Conservation (phyloP, 148 eudicot species). For the Gaultheria prostrata region DNA sequence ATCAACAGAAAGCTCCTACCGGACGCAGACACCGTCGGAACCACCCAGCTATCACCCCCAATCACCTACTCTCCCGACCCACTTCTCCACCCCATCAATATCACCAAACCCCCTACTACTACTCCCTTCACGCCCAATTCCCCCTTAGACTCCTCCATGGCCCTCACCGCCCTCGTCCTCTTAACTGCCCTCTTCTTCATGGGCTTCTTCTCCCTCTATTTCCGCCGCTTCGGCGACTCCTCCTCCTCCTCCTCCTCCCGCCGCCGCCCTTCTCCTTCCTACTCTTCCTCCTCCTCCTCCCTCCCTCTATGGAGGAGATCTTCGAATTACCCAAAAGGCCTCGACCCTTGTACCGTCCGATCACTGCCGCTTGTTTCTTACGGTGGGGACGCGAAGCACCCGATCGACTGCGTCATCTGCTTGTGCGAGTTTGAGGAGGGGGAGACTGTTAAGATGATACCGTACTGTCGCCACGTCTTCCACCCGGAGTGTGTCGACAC, state of each 20-base stretch:
- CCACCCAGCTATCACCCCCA: neutral
- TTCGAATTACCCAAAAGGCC: neutral
- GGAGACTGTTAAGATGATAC: constrained; percentile 48
- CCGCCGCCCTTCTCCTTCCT: neutral
- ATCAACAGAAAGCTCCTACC: constrained; percentile 17
- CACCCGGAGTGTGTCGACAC: constrained; percentile 60
- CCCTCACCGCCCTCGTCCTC: constrained; percentile 52
- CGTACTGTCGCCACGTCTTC: constrained; percentile 48
- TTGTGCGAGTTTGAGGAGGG: constrained; percentile 49
- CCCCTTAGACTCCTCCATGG: constrained; percentile 57
- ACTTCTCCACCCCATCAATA: constrained; percentile 3
- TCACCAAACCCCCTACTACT: neutral
- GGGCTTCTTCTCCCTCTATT: constrained; percentile 67
- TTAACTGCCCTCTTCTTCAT: constrained; percentile 63
- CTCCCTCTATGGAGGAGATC: neutral
- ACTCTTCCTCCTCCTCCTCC: neutral
- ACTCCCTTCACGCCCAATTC: constrained; percentile 20
- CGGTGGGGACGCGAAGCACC: constrained; percentile 36
- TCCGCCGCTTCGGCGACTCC: constrained; percentile 49
- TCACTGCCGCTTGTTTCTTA: constrained; percentile 46
- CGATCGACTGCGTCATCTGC: constrained; percentile 51
- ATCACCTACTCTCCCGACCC: constrained; percentile 16
- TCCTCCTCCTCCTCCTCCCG: constrained; percentile 21
- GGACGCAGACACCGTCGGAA: neutral
- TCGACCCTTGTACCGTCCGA: constrained; percentile 32